Percentiles rank a stretch among this genome's conserved stretches.
Conservation (phyloP, 371 early-diverging fungal species). For the Ordospora colligata region DNA sequence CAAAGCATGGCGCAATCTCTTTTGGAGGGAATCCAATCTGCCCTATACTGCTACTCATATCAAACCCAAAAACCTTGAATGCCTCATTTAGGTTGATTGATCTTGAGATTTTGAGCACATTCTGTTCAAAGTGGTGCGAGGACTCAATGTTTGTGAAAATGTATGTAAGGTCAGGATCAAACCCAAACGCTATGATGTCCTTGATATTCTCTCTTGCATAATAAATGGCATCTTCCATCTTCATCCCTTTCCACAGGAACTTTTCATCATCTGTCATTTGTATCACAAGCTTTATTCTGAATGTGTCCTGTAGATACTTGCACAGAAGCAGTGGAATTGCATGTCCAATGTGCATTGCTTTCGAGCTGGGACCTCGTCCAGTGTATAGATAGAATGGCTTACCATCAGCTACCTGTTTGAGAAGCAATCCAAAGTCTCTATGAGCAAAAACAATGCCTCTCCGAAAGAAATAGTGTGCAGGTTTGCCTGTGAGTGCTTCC, state of each 20-base stretch:
- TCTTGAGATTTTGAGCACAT: constrained; percentile 49
- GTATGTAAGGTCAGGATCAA: constrained; percentile 90
- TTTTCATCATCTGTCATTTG: constrained; percentile 99
- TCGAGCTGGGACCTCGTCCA: constrained; percentile 92
- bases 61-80: constrained; percentile 58
- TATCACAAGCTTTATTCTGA: constrained; percentile 86
- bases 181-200: constrained; percentile 93
- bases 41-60: constrained; percentile 46
- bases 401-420: constrained; percentile 73
- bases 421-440: constrained; percentile 75
- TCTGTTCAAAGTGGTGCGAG: constrained; percentile 67
- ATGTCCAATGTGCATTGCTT: constrained; percentile 94
- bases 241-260: constrained; percentile 80
- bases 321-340: constrained; percentile 93
- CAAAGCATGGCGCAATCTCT: constrained; percentile 60
- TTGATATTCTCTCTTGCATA: constrained; percentile 77
- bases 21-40: constrained; percentile 56
- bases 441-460: constrained; percentile 94
- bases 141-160: constrained; percentile 88
- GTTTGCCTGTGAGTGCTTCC: constrained; percentile 71
- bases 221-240: constrained; percentile 71
- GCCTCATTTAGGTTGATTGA: constrained; percentile 56
- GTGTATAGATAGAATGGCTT: constrained; percentile 96
- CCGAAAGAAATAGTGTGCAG: constrained; percentile 74
- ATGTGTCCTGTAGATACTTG: constrained; percentile 89